Conservation (phyloP, 257 asterid genomes). For the Paulownia fortunei region DNA sequence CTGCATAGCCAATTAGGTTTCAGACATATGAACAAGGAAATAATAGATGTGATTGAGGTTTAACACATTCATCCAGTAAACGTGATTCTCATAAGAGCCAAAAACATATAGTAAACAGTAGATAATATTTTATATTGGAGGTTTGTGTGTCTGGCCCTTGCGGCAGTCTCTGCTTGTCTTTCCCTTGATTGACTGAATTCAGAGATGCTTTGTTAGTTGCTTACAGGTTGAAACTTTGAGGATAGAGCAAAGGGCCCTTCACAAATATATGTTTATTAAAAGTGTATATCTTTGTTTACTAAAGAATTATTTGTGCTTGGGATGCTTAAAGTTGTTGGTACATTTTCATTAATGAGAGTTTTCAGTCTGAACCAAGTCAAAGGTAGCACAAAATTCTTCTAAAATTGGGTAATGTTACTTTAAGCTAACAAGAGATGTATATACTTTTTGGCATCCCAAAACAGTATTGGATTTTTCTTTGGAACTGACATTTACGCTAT, state of each 20-base stretch:
- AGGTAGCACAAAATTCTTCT: background rate
- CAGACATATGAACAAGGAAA: background rate
- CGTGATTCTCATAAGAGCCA: background rate
- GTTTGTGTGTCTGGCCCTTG: too few relatives aligned
- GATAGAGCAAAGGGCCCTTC: background rate
- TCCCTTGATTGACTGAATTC: background rate
- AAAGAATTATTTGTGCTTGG: too few relatives aligned
- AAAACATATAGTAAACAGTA: too few relatives aligned
- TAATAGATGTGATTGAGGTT: background rate
- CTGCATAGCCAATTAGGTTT: background rate
- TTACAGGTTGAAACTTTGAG: background rate
- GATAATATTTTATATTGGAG: too few relatives aligned
- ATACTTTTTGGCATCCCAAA: background rate
- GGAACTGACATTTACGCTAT: too few relatives aligned
- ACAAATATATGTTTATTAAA: too few relatives aligned
- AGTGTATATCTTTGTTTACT: background rate
- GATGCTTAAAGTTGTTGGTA: conserved; percentile 9
- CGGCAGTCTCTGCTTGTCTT: background rate
- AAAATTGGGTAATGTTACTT: background rate
- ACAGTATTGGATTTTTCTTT: background rate
- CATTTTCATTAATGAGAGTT: background rate
- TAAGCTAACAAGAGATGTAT: background rate
- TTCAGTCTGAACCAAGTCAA: background rate
- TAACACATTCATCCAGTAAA: background rate
- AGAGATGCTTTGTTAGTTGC: background rate